Evolutionary conservation across 2,329 filamentous ascomycete genomes (phyloP), one percentile per base, ranked within the genome.

Genomic region (Aureobasidium melanogenum): DNA sequence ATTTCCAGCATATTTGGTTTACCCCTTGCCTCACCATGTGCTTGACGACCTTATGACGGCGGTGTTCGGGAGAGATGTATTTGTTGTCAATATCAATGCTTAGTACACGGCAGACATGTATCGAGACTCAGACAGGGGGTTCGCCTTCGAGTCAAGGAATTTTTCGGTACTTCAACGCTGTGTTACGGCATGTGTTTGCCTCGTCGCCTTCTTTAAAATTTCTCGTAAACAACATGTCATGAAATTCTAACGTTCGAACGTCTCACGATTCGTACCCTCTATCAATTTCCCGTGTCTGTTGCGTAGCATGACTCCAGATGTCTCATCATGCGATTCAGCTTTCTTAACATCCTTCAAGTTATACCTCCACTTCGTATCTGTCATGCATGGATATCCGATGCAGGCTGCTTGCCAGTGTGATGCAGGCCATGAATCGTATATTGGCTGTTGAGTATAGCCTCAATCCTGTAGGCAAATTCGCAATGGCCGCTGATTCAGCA

Each of bases 361-460:
- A 14, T 30, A 47, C 28, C 38, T 36, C n/a, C 54, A 57, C 54
- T 36, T 26, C 22, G 54, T 24, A 47, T 46, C 54, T 47, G 38
- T 41, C 50, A 24, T 54, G 50, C 50, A 41, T 54, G 8, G n/a
- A n/a, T n/a, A n/a, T n/a, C n/a, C n/a, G 17, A 22, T 44, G 1
- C 15, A 26, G 39, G 39, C 28, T 36, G 48, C 30, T 38, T 47
- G 26, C 19, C 26, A 34, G 34, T 8, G 26, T 57, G 54, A 19
- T 57, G 54, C 54, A 56, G 28, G 17, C 39, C 52, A 56, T 26
- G 52, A 56, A 15, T 56, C 52, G 39, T 44, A 34, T 9, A 44
- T 10, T 41, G 50, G 50, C 36, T 54, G 17, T 26, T 41, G 34
- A 41, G 6, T 38, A 41, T 41, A 30, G 36, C 50, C 50, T 28